These are phyloP conservation scores for Xylaria telfairii DNA, from an alignment of 495 filamentous ascomycete species.

Conservation along the genomic window DNA sequence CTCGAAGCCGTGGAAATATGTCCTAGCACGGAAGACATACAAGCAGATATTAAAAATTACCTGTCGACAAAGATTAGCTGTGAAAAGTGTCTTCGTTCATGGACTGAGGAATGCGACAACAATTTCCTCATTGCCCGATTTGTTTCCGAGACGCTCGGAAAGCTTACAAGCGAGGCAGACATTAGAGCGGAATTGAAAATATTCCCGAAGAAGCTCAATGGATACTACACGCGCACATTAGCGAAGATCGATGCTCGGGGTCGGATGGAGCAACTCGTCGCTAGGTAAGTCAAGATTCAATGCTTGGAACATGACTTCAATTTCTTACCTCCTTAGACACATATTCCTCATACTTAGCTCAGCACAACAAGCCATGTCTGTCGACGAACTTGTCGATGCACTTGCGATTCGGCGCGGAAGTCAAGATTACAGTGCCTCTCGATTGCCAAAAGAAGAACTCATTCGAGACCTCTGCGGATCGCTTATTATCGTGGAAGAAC, in stretches of 20 bases:
- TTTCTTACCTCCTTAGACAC: slow-evolving; percentile 19
- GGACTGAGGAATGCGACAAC: slow-evolving; percentile 30
- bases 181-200: slow-evolving; percentile 33
- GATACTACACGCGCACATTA: slow-evolving; percentile 36
- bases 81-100: slow-evolving; percentile 13
- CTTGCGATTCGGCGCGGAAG: slow-evolving; percentile 32
- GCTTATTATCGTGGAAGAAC: slow-evolving; percentile 30
- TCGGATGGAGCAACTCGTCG: slow-evolving; percentile 28
- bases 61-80: slow-evolving; percentile 25
- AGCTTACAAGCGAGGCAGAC: slow-evolving; percentile 34
- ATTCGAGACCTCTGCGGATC: slow-evolving; percentile 33
- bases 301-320: not conserved
- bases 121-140: slow-evolving; percentile 42
- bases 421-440: slow-evolving; percentile 20
- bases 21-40: slow-evolving; percentile 28
- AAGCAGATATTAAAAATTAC: slow-evolving; percentile 32
- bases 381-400: slow-evolving; percentile 28
- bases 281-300: slow-evolving; percentile 27
- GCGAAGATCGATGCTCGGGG: slow-evolving; percentile 29
- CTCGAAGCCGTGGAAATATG: slow-evolving; percentile 29
- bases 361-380: slow-evolving; percentile 31
- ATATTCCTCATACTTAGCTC: slow-evolving; percentile 36
- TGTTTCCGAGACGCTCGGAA: slow-evolving; percentile 31
- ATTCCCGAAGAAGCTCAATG: slow-evolving; percentile 37
- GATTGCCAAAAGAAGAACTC: slow-evolving; percentile 28